Evolutionary conservation across 345 rosid genomes (phyloP).

Genomic region (Microcos paniculata): DNA sequence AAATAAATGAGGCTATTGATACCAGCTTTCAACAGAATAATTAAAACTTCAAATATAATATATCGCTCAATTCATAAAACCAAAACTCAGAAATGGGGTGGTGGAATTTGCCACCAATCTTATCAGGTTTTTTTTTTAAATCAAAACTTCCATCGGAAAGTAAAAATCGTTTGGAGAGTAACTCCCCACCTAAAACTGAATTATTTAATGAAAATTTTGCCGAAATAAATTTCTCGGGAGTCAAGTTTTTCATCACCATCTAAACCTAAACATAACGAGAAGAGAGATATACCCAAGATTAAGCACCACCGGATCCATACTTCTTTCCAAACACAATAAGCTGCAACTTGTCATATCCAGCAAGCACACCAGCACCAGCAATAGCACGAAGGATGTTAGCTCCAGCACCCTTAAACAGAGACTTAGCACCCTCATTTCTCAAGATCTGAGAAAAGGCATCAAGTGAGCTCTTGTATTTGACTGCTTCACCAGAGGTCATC

Average conservation of each 20-base stretch:
- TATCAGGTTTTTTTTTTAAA: neutral
- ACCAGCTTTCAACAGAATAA: neutral
- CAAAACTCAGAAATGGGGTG: slow-evolving; percentile 5
- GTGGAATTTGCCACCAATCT: neutral
- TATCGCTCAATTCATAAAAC: neutral
- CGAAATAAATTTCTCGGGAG: slow-evolving; percentile 28
- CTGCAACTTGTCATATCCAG: slow-evolving; percentile 91
- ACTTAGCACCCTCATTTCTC: slow-evolving; percentile 77
- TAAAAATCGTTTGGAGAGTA: slow-evolving; percentile 22
- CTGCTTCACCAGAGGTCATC: slow-evolving; percentile 97
- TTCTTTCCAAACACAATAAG: slow-evolving; percentile 77
- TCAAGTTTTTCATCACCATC: slow-evolving; percentile 60
- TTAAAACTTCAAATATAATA: neutral
- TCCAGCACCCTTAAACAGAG: slow-evolving; percentile 92
- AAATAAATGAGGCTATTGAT: neutral
- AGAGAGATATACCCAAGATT: slow-evolving; percentile 9
- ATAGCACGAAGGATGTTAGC: slow-evolving; percentile 90
- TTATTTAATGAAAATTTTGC: slow-evolving; percentile 40
- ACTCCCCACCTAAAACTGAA: slow-evolving; percentile 33
- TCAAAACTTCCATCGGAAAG: slow-evolving; percentile 12
- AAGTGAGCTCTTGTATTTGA: slow-evolving; percentile 76
- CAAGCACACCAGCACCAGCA: slow-evolving; percentile 93
- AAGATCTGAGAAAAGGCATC: slow-evolving; percentile 74
- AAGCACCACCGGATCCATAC: slow-evolving; percentile 79
- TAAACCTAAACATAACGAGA: slow-evolving; percentile 25